Evolutionary conservation across 495 filamentous ascomycete genomes (phyloP), one percentile per base, ranked within the genome.

Genomic region (Hypomontagnella submonticulosa): DNA sequence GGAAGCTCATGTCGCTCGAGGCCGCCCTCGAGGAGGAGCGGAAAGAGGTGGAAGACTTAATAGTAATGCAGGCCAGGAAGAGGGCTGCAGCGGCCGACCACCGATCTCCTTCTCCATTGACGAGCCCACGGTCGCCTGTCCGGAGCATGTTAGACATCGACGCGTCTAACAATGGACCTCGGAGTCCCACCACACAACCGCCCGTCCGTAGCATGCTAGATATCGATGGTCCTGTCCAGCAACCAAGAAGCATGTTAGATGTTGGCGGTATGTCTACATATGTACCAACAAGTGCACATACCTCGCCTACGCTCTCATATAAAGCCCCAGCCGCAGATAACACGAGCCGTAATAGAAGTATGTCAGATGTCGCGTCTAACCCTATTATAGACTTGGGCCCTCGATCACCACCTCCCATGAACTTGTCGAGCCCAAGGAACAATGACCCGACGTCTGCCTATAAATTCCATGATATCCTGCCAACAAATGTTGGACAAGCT

Each of bases 11-110:
- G 88, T 90, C 90, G 63, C 83, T 91, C 57, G 88, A 91, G 79
- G 80, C 86, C 18, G 85, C 87, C 51, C 80, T 91, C 43, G 89
- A 92, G 70, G 87, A 92, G 75, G 90, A 92, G 78, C 82, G 87
- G 43, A 81, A 81, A 57, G 90, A 90, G 76, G 84, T 92, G 40
- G 79, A 92, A 66, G 85, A 83, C 55, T 75, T 90, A 42, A 75
- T 92, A 15, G 84, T 63, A 44, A 57, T 76, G 71, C 55, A 61
- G 18, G 66, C 78, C 63, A 70, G 72, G 44, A 74, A 77, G 56
- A 74, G 77, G 56, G 60, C 74, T 36, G 76, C 76, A 36, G 71
- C 75, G n/a, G 50, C 70, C 11, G 75, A 62, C 4, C 75, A 58
- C 4, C 65, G 77, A 67, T 81, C 83, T 13, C 77, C 84, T 3